Conservation (phyloP, 257 asterid genomes). For the Parsonsia alboflavescens region DNA sequence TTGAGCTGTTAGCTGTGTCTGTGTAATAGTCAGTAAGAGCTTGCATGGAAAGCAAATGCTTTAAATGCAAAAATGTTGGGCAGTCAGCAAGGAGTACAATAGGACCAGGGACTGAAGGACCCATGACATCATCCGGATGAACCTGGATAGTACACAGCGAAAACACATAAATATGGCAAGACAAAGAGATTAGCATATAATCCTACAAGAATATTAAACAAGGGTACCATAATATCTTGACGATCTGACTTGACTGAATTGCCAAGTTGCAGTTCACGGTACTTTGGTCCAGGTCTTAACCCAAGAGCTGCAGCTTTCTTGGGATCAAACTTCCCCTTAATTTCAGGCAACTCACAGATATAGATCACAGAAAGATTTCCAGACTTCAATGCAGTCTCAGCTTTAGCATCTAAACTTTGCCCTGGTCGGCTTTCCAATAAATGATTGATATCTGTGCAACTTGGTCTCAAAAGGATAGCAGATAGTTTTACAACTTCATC, state of each 20-base stretch:
- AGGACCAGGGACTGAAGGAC: slow-evolving; percentile 89
- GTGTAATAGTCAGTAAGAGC: slow-evolving; percentile 53
- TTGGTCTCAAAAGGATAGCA: slow-evolving; percentile 69
- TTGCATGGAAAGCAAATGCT: slow-evolving; percentile 38
- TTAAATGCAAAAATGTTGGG: slow-evolving; percentile 68
- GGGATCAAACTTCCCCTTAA: slow-evolving; percentile 85
- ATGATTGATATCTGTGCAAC: slow-evolving; percentile 25
- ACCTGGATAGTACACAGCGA: slow-evolving; percentile 43
- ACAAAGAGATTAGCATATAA: slow-evolving; percentile 4
- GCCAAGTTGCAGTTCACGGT: slow-evolving; percentile 77
- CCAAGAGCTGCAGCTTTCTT: slow-evolving; percentile 78
- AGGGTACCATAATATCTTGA: slow-evolving; percentile 60
- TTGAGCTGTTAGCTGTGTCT: slow-evolving; percentile 33
- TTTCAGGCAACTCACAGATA: slow-evolving; percentile 86
- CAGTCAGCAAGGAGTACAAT: slow-evolving; percentile 80
- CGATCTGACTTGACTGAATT: slow-evolving; percentile 72
- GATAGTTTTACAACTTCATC: slow-evolving; percentile 91
- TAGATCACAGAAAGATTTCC: slow-evolving; percentile 80
- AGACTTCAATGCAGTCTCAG: slow-evolving; percentile 34
- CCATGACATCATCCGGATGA: slow-evolving; percentile 85
- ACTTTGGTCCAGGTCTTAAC: slow-evolving; percentile 79
- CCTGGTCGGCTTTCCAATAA: background rate
- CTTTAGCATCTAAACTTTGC: slow-evolving; percentile 14
- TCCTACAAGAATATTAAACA: background rate
- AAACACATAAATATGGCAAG: slow-evolving; percentile 11